Base-by-base conservation (phyloP, 257 asterid genomes). In the Ligustrum vulgare region DNA sequence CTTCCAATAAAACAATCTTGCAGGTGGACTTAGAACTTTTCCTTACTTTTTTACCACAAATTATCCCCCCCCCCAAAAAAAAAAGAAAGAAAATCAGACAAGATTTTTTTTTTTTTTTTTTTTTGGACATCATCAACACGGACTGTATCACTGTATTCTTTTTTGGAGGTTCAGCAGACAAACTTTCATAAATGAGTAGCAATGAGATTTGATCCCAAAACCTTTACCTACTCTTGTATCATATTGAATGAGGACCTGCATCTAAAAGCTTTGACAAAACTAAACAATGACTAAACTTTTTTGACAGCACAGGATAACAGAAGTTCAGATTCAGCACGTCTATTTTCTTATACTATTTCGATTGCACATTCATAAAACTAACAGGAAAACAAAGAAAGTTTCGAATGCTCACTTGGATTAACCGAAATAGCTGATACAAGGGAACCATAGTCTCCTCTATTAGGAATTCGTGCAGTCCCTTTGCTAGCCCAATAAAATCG, bases 401-500 rank as follows among this genome's bases (percentile, higher is more conserved):
- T 36, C 16, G 69, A 84, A 60, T 43, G 75, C 94, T 87, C 81
- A 93, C 98, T 79, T 65, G 97, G 91, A 70, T 80, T 79, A 41
- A 93, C 94, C 15, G 97, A 93, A 71, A 93, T 91, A 69, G 97
- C 98, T 66, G 98, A 93, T 82, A 93, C 69, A 37, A 91, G 91
- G 69, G 97, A 86, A 71, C 97, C 98, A 77, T 93, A 93, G 72
- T 85, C 85, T 75, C 98, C 97, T 81, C 90, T 83, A 45, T 72
- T 76, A 36, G 98, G 98, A 69, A 93, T 86, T 20, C 96, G 84
- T 5, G 84, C 80, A 47, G 96, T 93, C 84, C 98, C 98, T 86
- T 79, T 91, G 77, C 98, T 86, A 13, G 92, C 89, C 96, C 96
- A 93, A 75, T 90, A 86, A 81, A 93, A 85, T 54, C 96, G 86